Evolutionary conservation across 805 yeast species (phyloP), one percentile per base, ranked within the genome.

Genomic region (Myxozyma geophila): DNA sequence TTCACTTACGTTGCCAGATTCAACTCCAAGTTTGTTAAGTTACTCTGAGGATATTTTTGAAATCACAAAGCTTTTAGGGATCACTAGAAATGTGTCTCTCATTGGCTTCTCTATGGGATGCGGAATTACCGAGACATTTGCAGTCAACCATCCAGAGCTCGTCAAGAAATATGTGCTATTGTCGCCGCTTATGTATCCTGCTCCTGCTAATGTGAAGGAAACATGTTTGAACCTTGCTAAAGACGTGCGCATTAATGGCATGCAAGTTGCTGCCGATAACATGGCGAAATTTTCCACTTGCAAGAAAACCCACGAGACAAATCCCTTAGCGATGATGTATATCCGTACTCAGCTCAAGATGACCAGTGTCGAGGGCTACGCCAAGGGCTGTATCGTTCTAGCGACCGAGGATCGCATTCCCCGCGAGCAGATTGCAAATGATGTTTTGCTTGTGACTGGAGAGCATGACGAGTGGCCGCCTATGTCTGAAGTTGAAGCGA

Each of bases 51-150:
- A 62, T 40, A 40, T 62, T 8, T 53, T 15, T 39, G 49, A 49
- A 13, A 39, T 62, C n/a, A 28, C 43, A 12, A 37, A 39, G 23
- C 17, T 23, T 9, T 28, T 58, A 10, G 56, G 57, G 7, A 50
- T 62, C 1, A 39, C 59, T 23, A 43, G 44, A 15, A 52, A 62
- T 39, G 28, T 55, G 8, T 23, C 21, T n/a, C 13, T 62, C 39
- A 53, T 62, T 50, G 66, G 66, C 17, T 55, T 51, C 21, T 62
- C 66, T 2, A 62, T 62, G 66, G 66, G 66, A 33, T 62, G 66
- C 23, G 63, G 63, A 5, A 37, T 62, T 5, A 41, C 48, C n/a
- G 59, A 58, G 36, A 41, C 36, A 15, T 59, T 62, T 19, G 63
- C 59, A 1, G 28, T 53, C 13, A 33, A 36, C 10, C 57, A 59